phyloP scores from a whole-genome alignment of 1,284 basidiomycete species.

The Microbotryomycetes sp. region DNA sequence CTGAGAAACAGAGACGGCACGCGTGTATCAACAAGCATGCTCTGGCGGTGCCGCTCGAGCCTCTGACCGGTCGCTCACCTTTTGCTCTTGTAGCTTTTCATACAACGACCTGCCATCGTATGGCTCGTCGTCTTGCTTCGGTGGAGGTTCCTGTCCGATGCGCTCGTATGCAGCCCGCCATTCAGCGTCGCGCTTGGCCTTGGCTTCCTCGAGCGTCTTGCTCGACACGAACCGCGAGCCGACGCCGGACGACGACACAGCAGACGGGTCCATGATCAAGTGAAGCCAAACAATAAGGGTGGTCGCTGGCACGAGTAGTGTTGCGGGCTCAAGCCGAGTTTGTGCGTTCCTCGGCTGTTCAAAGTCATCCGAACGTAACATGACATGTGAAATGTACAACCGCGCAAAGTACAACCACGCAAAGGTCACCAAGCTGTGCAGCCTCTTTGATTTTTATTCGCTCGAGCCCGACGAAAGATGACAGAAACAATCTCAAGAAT shows the following conservation, averaged over 20 bases:
- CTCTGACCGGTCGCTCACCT: conserved; percentile 47
- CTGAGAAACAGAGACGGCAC: background rate
- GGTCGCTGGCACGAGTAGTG: too few species aligned
- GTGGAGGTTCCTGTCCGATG: conserved; percentile 76
- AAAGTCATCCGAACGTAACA: too few species aligned
- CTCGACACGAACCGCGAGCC: conserved; percentile 54
- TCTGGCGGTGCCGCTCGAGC: background rate
- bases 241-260: conserved; percentile 14
- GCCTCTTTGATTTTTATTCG: too few species aligned
- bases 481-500: background rate
- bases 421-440: too few species aligned
- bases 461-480: background rate
- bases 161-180: conserved; percentile 89
- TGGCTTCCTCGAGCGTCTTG: conserved; percentile 69
- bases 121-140: conserved; percentile 57
- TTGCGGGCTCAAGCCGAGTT: too few species aligned
- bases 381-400: too few species aligned
- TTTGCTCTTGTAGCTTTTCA: conserved; percentile 80
- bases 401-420: too few species aligned
- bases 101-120: conserved; percentile 83
- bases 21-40: too few species aligned
- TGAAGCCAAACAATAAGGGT: too few species aligned
- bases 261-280: background rate
- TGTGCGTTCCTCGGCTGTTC: too few species aligned
- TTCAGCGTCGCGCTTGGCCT: conserved; percentile 67